phyloP scores from a whole-genome alignment of 2,329 filamentous ascomycete genomes.

The Pezicula radicicola region DNA sequence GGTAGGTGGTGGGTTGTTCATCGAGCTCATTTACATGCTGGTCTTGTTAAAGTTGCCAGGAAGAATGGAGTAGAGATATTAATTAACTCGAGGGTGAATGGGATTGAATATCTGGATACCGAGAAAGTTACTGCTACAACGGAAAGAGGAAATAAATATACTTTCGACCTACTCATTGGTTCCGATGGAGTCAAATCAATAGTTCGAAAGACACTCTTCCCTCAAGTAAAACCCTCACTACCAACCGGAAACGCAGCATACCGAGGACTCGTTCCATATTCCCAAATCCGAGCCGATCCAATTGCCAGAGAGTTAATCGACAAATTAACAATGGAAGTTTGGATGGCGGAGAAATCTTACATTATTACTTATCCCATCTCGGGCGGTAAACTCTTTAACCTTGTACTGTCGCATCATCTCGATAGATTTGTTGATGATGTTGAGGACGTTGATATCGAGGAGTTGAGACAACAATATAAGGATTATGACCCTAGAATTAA shows the following conservation, averaged over 20 bases:
- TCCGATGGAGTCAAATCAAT: slow-evolving; percentile 37
- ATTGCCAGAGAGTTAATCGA: slow-evolving; percentile 32
- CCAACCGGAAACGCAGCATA: slow-evolving; percentile 41
- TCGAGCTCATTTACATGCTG: slow-evolving; percentile 41
- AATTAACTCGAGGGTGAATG: slow-evolving; percentile 33
- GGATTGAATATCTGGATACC: slow-evolving; percentile 24
- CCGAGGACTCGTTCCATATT: slow-evolving; percentile 39
- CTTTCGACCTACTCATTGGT: slow-evolving; percentile 34
- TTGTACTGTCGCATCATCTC: slow-evolving; percentile 39
- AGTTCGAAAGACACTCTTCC: slow-evolving; percentile 35
- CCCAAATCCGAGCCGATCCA: slow-evolving; percentile 35
- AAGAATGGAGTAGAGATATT: slow-evolving; percentile 33
- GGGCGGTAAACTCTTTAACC: slow-evolving; percentile 35
- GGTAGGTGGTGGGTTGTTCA: slow-evolving; percentile 41
- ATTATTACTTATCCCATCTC: slow-evolving; percentile 42
- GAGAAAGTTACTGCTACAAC: slow-evolving; percentile 28
- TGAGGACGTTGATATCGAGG: slow-evolving; percentile 33
- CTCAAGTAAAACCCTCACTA: slow-evolving; percentile 33
- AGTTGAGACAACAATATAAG: slow-evolving; percentile 35
- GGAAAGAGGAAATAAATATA: slow-evolving; percentile 22
- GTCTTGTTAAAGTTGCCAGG: slow-evolving; percentile 34
- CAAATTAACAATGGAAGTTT: slow-evolving; percentile 39
- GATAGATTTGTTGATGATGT: slow-evolving; percentile 30
- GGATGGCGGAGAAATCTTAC: slow-evolving; percentile 35
- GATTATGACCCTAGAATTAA: slow-evolving; percentile 39